A percentile compares a stretch with the other conserved stretches of the same genome.
Evolutionary conservation across 179 eudicot species (phyloP).

Genomic region (Vitellaria paradoxa): DNA sequence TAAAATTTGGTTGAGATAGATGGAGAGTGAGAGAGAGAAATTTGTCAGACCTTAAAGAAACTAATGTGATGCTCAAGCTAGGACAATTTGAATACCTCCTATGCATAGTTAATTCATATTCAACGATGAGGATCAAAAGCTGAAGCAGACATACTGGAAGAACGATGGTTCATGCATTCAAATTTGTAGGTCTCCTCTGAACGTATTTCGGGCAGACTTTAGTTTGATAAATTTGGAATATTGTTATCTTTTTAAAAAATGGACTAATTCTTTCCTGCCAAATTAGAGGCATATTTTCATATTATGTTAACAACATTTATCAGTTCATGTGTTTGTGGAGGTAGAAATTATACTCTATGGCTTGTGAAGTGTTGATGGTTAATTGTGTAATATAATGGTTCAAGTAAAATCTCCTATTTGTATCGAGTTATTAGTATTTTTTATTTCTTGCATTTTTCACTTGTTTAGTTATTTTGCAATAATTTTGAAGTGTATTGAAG

Average conservation of each 20-base stretch:
- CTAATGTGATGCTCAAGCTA: background rate
- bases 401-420: background rate
- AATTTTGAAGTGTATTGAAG: background rate
- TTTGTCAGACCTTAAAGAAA: background rate
- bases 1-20: no score
- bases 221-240: background rate
- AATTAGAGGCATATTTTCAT: background rate
- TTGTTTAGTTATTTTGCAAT: background rate
- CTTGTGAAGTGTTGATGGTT: background rate
- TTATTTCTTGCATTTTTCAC: background rate
- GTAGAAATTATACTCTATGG: background rate
- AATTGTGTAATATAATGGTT: background rate
- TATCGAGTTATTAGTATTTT: slow-evolving; percentile 1
- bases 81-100: background rate
- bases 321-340: background rate
- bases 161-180: background rate
- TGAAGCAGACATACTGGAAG: background rate
- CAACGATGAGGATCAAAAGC: background rate
- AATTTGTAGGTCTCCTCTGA: background rate
- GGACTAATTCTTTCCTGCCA: background rate
- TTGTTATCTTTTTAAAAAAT: background rate
- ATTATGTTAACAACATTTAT: background rate
- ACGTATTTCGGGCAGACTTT: background rate
- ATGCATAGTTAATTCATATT: background rate
- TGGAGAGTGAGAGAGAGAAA: background rate